These are phyloP conservation scores for Bonia amplexicaulis DNA, from an alignment of 176 grass and related monocot species.

Conservation along the genomic window DNA sequence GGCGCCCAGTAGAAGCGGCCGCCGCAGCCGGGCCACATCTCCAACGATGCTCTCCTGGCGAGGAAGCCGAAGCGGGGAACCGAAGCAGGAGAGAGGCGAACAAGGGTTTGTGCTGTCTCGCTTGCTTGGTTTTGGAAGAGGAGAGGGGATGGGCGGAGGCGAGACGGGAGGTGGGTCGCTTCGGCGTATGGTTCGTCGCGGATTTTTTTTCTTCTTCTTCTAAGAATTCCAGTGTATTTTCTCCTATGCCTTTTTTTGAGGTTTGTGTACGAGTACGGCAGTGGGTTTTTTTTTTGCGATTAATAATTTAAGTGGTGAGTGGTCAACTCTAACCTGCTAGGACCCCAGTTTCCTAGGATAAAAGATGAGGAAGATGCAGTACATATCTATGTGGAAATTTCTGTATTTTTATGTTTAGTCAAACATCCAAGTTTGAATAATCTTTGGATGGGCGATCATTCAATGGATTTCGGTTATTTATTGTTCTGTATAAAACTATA, in stretches of 20 bases:
- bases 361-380: background rate
- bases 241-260: background rate
- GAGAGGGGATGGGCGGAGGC: background rate
- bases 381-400: too few relatives aligned
- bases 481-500: too few relatives aligned
- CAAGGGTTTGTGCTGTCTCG: constrained; percentile 15
- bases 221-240: background rate
- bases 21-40: constrained; percentile 76
- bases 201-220: background rate
- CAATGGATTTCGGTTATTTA: too few relatives aligned
- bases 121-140: background rate
- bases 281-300: background rate
- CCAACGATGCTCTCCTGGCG: background rate
- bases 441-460: background rate
- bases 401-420: background rate
- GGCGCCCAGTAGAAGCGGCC: constrained; percentile 72
- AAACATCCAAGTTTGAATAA: background rate
- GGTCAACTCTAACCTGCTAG: constrained; percentile 5
- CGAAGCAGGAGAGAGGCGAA: background rate
- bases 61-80: constrained; percentile 15
- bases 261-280: background rate
- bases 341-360: background rate
- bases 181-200: constrained; percentile 24
- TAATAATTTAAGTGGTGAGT: background rate
- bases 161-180: constrained; percentile 23